These are phyloP conservation scores for Infundibulicybe gibba DNA, from an alignment of 768 basidiomycete species.

Conservation along the genomic window DNA sequence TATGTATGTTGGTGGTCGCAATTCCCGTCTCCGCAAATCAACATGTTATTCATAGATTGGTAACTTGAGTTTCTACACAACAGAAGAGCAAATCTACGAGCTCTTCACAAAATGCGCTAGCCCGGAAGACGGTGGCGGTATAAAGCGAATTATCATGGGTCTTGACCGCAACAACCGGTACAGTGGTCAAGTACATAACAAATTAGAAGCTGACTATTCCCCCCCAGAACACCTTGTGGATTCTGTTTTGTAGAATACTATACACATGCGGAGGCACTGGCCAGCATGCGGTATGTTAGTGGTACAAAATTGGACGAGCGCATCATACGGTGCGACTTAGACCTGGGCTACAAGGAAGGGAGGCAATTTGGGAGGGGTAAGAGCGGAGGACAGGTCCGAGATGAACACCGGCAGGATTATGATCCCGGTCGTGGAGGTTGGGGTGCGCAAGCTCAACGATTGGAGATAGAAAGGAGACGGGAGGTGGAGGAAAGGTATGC, in stretches of 20 bases:
- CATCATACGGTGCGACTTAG: slow-evolving; percentile 96
- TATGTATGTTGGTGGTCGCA: slow-evolving; percentile 60
- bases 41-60: slow-evolving; percentile 55
- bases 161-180: slow-evolving; percentile 87
- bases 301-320: slow-evolving; percentile 99
- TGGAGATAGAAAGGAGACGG: slow-evolving; percentile 71
- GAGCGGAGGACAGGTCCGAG: slow-evolving; percentile 94
- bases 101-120: slow-evolving; percentile 88
- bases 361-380: slow-evolving; percentile 97
- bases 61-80: slow-evolving; percentile 92
- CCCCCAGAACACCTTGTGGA: slow-evolving; percentile 78
- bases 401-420: slow-evolving; percentile 96
- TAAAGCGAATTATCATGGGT: slow-evolving; percentile 94
- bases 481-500: slow-evolving; percentile 86
- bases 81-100: slow-evolving; percentile 95
- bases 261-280: slow-evolving; percentile 89
- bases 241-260: slow-evolving; percentile 98
- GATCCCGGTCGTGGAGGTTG: slow-evolving; percentile 95
- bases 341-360: slow-evolving; percentile 94
- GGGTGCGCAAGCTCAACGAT: slow-evolving; percentile 81
- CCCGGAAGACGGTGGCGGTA: slow-evolving; percentile 83
- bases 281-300: slow-evolving; percentile 89
- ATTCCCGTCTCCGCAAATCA: slow-evolving; percentile 15
- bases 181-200: slow-evolving; percentile 8
- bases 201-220: slow-evolving; percentile 11